phyloP scores from a whole-genome alignment of 2,329 filamentous ascomycete genomes.

The Epichloe brachyelytri region DNA sequence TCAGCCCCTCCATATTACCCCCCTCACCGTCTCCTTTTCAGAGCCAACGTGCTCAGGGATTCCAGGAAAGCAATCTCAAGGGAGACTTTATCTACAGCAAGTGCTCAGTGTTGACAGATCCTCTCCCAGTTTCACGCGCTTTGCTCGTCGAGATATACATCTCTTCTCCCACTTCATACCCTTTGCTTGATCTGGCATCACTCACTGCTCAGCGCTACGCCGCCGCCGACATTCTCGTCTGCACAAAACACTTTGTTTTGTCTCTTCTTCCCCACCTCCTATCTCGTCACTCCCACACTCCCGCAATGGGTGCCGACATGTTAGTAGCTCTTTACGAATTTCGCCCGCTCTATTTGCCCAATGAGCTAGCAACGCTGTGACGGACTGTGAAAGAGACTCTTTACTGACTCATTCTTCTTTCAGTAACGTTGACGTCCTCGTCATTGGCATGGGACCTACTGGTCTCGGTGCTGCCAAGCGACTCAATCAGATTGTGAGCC shows the following conservation, averaged over 20 bases:
- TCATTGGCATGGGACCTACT: conserved; percentile 95
- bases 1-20: conserved; percentile 23
- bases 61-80: conserved; percentile 1
- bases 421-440: conserved; percentile 88
- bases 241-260: neutral
- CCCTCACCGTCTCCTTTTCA: conserved; percentile 17
- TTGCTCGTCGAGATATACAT: conserved; percentile 8
- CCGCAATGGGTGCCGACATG: conserved; percentile 28
- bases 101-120: conserved; percentile 14
- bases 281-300: conserved; percentile 9
- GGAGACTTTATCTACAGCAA: conserved; percentile 15
- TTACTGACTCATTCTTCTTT: neutral
- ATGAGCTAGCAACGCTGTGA: neutral
- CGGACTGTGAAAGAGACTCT: conserved; percentile 8
- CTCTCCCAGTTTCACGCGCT: conserved; percentile 11
- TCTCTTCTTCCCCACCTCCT: too few species aligned
- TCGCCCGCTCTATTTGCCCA: neutral
- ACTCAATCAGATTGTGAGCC: conserved; percentile 81
- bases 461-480: conserved; percentile 97
- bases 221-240: conserved; percentile 3
- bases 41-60: conserved; percentile 3
- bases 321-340: conserved; percentile 14
- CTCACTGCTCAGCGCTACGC: conserved; percentile 5
- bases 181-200: conserved; percentile 3
- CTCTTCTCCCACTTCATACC: neutral